Evolutionary conservation across 257 asterid species (phyloP).

Genomic region (Fraxinus quadrangulata): DNA sequence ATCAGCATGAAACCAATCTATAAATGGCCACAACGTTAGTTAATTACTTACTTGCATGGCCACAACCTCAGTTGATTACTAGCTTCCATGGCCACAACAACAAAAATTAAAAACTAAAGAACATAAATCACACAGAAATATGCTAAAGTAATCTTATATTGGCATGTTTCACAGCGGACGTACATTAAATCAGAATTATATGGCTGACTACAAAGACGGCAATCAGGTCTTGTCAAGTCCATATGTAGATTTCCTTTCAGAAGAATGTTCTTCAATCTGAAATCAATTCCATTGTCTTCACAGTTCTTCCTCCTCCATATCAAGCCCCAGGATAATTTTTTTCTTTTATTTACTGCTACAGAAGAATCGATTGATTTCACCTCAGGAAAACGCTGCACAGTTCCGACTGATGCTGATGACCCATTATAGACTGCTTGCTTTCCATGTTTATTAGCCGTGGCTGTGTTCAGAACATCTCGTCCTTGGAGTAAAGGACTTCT

Average conservation of each 20-base stretch:
- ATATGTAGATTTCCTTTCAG: conserved; percentile 43
- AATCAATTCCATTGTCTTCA: conserved; percentile 52
- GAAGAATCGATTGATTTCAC: conserved; percentile 40
- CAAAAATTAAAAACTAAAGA: conserved; percentile 11
- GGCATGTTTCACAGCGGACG: conserved; percentile 67
- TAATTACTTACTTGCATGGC: conserved; percentile 13
- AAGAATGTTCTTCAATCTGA: conserved; percentile 57
- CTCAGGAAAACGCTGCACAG: conserved; percentile 31
- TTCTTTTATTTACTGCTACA: conserved; percentile 38
- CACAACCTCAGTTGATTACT: conserved; percentile 17
- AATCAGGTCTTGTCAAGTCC: conserved; percentile 31
- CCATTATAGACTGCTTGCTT: conserved; percentile 31
- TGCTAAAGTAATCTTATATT: conserved; percentile 44
- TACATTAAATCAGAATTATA: conserved; percentile 62
- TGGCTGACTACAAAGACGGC: conserved; percentile 60
- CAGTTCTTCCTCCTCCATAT: conserved; percentile 57
- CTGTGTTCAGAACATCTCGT: conserved; percentile 36
- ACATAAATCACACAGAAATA: conserved; percentile 14
- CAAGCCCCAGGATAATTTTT: conserved; percentile 63
- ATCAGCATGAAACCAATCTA: conserved; percentile 91
- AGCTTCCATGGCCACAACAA: conserved; percentile 5
- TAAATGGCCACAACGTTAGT: conserved; percentile 22
- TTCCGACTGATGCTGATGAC: conserved; percentile 40
- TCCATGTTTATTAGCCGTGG: conserved; percentile 32
- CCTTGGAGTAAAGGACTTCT: conserved; percentile 60